Conservation (phyloP, 495 filamentous ascomycete species). For the Neurospora sp. region DNA sequence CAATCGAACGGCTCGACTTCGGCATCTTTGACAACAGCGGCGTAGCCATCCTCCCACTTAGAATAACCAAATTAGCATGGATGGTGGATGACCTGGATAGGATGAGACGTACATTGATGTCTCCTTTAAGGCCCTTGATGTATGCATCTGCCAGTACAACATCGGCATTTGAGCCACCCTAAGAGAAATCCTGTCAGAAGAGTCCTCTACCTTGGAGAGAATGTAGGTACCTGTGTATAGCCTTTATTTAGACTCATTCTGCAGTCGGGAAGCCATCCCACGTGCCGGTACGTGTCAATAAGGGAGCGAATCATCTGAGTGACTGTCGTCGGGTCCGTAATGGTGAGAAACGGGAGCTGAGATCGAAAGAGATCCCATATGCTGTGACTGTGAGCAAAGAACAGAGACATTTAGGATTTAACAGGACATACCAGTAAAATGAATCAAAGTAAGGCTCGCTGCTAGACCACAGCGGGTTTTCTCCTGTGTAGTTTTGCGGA, state of each 20-base stretch:
- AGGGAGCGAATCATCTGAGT: slow-evolving; percentile 58
- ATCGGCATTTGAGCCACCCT: slow-evolving; percentile 74
- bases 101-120: slow-evolving; percentile 44
- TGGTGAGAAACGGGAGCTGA: slow-evolving; percentile 59
- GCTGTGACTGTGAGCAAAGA: background rate
- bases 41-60: slow-evolving; percentile 60
- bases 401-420: background rate
- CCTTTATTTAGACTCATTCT: slow-evolving; percentile 56
- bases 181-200: background rate
- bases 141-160: slow-evolving; percentile 60
- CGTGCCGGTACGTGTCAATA: slow-evolving; percentile 61
- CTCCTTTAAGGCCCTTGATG: slow-evolving; percentile 52
- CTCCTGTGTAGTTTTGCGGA: slow-evolving; percentile 70
- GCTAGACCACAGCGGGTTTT: slow-evolving; percentile 65
- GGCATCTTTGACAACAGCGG: slow-evolving; percentile 65
- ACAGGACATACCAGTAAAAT: slow-evolving; percentile 52
- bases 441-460: slow-evolving; percentile 72
- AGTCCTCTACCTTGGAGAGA: background rate
- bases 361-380: slow-evolving; percentile 69
- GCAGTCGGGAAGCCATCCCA: slow-evolving; percentile 62
- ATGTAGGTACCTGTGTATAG: slow-evolving; percentile 44
- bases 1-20: slow-evolving; percentile 65
- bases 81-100: background rate
- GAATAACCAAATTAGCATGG: background rate
- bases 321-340: slow-evolving; percentile 55